phyloP scores from a whole-genome alignment of 345 rosid species.

The Gossypium rotundifolium region DNA sequence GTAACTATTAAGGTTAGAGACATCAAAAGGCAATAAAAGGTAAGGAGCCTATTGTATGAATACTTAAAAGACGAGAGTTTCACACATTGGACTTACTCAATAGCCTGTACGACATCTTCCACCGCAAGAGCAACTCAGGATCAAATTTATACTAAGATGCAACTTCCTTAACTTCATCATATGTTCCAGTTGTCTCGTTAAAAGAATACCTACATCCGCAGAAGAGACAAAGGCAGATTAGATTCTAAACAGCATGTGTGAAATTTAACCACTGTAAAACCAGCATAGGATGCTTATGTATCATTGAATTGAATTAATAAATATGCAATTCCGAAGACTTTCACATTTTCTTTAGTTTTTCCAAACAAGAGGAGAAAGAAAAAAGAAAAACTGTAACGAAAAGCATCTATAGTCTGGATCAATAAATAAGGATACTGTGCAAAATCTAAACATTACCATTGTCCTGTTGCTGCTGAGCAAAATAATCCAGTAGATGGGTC shows the following conservation, averaged over 20 bases:
- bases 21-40: not conserved
- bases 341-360: not conserved
- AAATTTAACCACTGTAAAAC: not conserved
- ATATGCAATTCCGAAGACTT: not conserved
- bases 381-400: not conserved
- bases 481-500: conserved; percentile 78
- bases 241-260: not conserved
- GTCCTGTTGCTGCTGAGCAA: conserved; percentile 77
- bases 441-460: conserved; percentile 47
- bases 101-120: not conserved
- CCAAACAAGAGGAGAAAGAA: not conserved
- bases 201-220: conserved; percentile 40
- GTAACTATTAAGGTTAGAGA: not conserved
- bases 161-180: conserved; percentile 34
- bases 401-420: not conserved
- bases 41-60: not conserved
- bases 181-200: conserved; percentile 47
- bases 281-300: not conserved
- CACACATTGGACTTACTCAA: not conserved
- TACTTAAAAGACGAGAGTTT: not conserved
- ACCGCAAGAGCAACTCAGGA: not conserved
- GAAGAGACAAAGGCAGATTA: not conserved
- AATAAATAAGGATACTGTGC: not conserved
- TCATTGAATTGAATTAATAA: not conserved
- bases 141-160: conserved; percentile 13